Conservation (phyloP, 805 yeast genomes). For the Metschnikowia vanudenii region DNA sequence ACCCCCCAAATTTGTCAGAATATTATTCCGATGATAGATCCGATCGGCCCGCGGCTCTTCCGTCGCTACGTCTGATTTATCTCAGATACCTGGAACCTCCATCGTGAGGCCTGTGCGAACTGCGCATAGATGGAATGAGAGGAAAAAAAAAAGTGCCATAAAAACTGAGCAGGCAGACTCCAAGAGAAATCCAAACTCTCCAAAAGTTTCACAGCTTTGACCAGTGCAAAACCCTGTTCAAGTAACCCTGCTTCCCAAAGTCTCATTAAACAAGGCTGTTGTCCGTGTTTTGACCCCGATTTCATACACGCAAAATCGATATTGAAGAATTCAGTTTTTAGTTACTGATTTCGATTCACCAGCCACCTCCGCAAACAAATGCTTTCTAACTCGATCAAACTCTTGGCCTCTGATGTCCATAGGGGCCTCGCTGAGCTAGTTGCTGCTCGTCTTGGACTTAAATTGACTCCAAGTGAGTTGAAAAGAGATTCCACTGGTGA, state of each 20-base stretch:
- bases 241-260: not conserved
- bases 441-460: conserved; percentile 57
- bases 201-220: conserved; percentile 3
- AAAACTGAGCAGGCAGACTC: conserved; percentile 5
- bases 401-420: conserved; percentile 67
- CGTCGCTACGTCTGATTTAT: conserved; percentile 1
- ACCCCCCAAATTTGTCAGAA: too few species aligned
- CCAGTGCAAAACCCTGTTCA: not conserved
- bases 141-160: conserved; percentile 1
- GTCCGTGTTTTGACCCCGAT: too few species aligned
- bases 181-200: not conserved
- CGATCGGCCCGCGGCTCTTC: conserved; percentile 2
- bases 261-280: not conserved
- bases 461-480: conserved; percentile 59
- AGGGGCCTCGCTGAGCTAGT: conserved; percentile 69
- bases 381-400: conserved; percentile 72
- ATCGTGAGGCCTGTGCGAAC: conserved; percentile 1
- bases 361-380: conserved; percentile 21
- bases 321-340: too few species aligned
- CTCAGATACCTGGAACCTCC: not conserved
- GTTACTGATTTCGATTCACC: too few species aligned
- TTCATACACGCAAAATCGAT: too few species aligned
- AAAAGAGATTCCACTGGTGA: conserved; percentile 71
- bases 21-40: too few species aligned
- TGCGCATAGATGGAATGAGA: conserved; percentile 5